Evolutionary conservation across 148 eudicot genomes (phyloP), one percentile per base, ranked within the genome.

Genomic region (Limonium bicolor): DNA sequence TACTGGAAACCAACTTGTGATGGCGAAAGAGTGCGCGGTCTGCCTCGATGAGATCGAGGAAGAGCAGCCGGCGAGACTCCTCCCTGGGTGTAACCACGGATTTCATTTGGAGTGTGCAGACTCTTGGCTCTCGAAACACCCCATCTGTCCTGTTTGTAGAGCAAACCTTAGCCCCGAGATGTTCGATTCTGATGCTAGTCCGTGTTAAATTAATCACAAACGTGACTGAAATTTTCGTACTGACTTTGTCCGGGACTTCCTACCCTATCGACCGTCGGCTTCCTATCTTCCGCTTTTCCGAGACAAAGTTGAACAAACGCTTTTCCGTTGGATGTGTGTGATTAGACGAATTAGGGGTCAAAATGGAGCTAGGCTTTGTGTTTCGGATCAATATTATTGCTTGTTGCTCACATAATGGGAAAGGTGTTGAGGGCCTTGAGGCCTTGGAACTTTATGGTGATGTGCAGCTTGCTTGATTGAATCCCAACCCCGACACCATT

Each of bases 41-140:
- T 90, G 97, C 20, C 51, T 90, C 27, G 97, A 90, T 34, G 95
- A 84, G 17, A 75, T 90, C 15, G 80, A 62, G 52, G 30, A 18
- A 0, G 82, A 80, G 17, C 69, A 90, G 59, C 73, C 75, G 56
- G 97, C 87, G 29, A 53, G 97, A 33, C 24, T 80, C 69, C 64
- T 90, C 13, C 97, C 97, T 39, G 95, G 95, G 48, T 90, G 97
- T 53, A 90, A 84, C 47, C 97, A 90, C 47, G 97, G 97, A 42
- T 90, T 90, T 29, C 97, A 90, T 44, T 47, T 84, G 2, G 25
- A 57, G n/a, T 90, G 97, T 25, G 95, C 82, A 6, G 97, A 90
- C 38, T 70, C 84, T 2, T 90, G 97, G 97, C 73, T 90, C 0
- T 42, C 81, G 1, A 70, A 61, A 48, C 63, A 80, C 59, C 48